Conservation (phyloP, 2,329 filamentous ascomycete species). For the Pseudocercospora macadamiae region DNA sequence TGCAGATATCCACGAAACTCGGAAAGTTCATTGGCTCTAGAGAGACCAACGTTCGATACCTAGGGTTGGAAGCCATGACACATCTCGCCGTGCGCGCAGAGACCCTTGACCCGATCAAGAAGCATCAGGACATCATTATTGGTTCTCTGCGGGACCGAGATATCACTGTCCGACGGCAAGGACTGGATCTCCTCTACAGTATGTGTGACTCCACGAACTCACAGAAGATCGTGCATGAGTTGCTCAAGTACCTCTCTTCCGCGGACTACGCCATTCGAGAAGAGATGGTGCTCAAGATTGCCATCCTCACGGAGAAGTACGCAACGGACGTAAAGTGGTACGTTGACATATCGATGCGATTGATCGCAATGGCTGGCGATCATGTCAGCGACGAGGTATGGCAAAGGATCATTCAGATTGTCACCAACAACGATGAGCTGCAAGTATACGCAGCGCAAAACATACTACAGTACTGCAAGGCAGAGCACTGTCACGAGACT, state of each 20-base stretch:
- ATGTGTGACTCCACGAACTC: conserved; percentile 99
- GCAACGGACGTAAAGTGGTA: conserved; percentile 99
- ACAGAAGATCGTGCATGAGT: conserved; percentile 87
- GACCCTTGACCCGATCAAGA: conserved; percentile 95
- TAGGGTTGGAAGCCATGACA: conserved; percentile 96
- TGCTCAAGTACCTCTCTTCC: conserved; percentile 91
- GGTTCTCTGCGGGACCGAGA: conserved; percentile 92
- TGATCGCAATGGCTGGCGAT: conserved; percentile 95
- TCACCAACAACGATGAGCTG: conserved; percentile 97
- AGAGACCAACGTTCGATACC: conserved; percentile 95
- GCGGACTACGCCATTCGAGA: conserved; percentile 97
- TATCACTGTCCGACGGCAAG: conserved; percentile 95
- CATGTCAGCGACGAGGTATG: conserved; percentile 99
- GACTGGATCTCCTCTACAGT: conserved; percentile 94
- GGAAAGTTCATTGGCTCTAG: conserved; percentile 96
- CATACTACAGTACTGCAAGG: conserved; percentile 87
- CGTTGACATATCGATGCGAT: conserved; percentile 90
- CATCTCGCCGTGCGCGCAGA: conserved; percentile 93
- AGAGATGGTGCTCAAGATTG: conserved; percentile 99
- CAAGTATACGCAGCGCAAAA: conserved; percentile 96
- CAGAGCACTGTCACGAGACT: conserved; percentile 93
- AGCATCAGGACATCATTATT: conserved; percentile 94
- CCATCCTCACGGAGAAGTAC: conserved; percentile 97
- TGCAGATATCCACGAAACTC: conserved; percentile 87
- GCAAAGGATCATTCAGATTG: conserved; percentile 98